Conservation (phyloP, 2,329 filamentous ascomycete species). For the Parastagonospora avenae region DNA sequence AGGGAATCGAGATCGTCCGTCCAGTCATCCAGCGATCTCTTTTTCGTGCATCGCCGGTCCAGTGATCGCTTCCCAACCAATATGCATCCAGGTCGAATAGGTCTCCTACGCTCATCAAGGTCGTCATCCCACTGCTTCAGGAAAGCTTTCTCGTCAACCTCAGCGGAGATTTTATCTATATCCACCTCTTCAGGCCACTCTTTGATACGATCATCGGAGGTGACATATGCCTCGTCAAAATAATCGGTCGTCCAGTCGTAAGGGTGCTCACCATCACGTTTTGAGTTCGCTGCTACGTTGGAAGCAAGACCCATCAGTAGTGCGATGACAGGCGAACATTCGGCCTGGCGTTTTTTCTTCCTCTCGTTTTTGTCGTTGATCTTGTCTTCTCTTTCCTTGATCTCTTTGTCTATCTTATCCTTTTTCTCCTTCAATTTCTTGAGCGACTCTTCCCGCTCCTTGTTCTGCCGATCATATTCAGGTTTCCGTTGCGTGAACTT, state of each 20-base stretch:
- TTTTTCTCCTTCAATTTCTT: conserved; percentile 5
- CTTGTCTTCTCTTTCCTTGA: conserved; percentile 5
- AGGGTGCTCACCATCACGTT: conserved; percentile 7
- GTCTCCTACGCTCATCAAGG: conserved; percentile 1
- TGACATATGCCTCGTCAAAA: conserved; percentile 7
- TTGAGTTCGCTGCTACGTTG: background rate
- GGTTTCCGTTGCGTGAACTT: conserved; percentile 5
- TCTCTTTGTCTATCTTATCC: conserved; percentile 1
- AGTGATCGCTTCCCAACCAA: conserved; percentile 5
- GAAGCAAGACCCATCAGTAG: conserved; percentile 4
- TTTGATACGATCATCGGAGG: conserved; percentile 7
- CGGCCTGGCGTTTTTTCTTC: conserved; percentile 4
- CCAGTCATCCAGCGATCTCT: conserved; percentile 3
- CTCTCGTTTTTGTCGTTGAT: conserved; percentile 7
- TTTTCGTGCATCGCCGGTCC: conserved; percentile 1
- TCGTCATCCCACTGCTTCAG: conserved; percentile 8
- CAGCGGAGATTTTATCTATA: conserved; percentile 4
- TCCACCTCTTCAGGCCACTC: conserved; percentile 8
- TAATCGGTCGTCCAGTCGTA: conserved; percentile 10
- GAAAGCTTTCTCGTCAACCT: conserved; percentile 3
- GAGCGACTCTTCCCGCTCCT: conserved; percentile 3
- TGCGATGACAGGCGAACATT: conserved; percentile 4
- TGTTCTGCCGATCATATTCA: conserved; percentile 5
- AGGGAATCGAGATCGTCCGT: background rate
- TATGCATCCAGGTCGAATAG: background rate